Conservation (phyloP, 73 alveolate genomes). For the Paramecium tetraurelia region DNA sequence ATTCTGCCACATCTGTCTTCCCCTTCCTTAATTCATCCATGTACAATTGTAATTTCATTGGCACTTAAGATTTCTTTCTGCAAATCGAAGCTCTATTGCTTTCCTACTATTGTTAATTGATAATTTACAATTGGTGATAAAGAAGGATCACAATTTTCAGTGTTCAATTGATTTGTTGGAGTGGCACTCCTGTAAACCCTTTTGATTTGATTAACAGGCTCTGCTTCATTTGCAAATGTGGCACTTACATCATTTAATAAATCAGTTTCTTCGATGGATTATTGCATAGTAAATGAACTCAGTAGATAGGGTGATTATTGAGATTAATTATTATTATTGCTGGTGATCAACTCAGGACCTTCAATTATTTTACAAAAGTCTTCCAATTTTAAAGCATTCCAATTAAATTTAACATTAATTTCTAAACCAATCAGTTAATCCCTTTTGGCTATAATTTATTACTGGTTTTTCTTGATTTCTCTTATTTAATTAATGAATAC, state of each 20-base stretch:
- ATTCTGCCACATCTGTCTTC: constrained; percentile 34
- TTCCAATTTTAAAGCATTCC: background rate
- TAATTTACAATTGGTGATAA: background rate
- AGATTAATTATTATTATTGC: background rate
- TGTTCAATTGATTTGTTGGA: background rate
- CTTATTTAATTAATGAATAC: background rate
- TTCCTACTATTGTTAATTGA: background rate
- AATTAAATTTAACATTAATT: background rate
- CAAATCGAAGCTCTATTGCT: background rate
- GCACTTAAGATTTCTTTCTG: constrained; percentile 26
- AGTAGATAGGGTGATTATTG: background rate
- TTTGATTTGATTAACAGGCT: background rate
- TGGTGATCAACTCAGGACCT: background rate
- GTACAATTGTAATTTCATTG: background rate
- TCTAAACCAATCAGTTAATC: background rate
- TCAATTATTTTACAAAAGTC: constrained; percentile 38
- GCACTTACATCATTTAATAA: constrained; percentile 37
- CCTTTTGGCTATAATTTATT: background rate
- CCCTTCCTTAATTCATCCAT: constrained; percentile 49
- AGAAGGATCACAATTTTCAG: constrained; percentile 35
- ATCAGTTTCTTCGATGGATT: constrained; percentile 22
- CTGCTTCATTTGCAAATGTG: background rate
- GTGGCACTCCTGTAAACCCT: constrained; percentile 16
- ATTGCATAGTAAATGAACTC: background rate
- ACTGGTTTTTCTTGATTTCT: background rate